A percentile compares a stretch with the other conserved stretches of the same genome.
phyloP scores from a whole-genome alignment of 1,139 yeast species.

The Debaryomyces sp. region DNA sequence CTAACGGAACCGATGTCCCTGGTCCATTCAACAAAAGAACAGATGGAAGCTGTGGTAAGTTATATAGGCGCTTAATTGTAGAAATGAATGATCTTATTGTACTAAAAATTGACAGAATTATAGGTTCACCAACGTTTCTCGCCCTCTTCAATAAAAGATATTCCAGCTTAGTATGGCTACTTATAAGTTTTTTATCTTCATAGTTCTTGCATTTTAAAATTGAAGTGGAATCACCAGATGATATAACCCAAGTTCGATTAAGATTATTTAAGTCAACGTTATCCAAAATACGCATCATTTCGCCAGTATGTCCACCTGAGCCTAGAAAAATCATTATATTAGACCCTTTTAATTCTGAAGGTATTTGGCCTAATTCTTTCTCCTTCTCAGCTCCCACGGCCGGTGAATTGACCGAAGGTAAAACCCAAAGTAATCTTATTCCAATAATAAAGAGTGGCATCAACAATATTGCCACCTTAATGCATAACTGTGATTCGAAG shows the following conservation, averaged over 20 bases:
- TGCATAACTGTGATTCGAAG: slow-evolving; percentile 26
- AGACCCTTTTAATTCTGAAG: slow-evolving; percentile 21
- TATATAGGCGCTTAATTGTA: slow-evolving; percentile 25
- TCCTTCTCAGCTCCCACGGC: background rate
- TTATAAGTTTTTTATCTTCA: slow-evolving; percentile 27
- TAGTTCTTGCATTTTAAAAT: slow-evolving; percentile 48
- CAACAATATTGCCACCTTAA: slow-evolving; percentile 23
- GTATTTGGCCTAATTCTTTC: slow-evolving; percentile 8
- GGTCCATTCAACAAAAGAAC: slow-evolving; percentile 86
- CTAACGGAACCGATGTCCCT: slow-evolving; percentile 83
- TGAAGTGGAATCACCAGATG: slow-evolving; percentile 65
- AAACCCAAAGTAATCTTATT: slow-evolving; percentile 29
- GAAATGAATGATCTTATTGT: slow-evolving; percentile 46
- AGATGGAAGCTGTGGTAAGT: slow-evolving; percentile 40
- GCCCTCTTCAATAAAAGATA: slow-evolving; percentile 65
- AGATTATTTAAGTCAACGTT: slow-evolving; percentile 30
- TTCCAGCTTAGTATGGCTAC: slow-evolving; percentile 19
- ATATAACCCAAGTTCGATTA: slow-evolving; percentile 47
- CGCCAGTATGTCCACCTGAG: slow-evolving; percentile 95
- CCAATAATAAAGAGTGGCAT: slow-evolving; percentile 28
- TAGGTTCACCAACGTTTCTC: slow-evolving; percentile 70
- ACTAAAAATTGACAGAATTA: slow-evolving; percentile 53
- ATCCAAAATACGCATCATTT: slow-evolving; percentile 72
- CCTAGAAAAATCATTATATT: slow-evolving; percentile 64
- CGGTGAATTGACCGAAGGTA: slow-evolving; percentile 27